These are phyloP conservation scores for Globisporangium irregulare DNA, from an alignment of 352 stramenopile genomes.

Conservation along the genomic window DNA sequence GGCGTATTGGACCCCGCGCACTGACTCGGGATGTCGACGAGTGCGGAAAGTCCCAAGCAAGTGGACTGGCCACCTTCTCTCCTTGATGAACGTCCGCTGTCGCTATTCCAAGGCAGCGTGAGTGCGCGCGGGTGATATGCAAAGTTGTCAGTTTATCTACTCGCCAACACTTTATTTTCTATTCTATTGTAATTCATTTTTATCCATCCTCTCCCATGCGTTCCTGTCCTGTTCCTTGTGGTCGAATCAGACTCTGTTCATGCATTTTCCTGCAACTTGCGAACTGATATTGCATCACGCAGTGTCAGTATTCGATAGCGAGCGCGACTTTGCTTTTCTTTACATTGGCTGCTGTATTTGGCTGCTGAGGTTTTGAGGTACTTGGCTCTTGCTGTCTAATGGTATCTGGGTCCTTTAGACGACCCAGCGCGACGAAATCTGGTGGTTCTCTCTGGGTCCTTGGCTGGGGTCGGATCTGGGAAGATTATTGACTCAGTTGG, in stretches of 20 bases:
- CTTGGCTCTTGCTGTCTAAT: background rate
- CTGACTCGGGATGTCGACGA: background rate
- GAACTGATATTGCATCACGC: background rate
- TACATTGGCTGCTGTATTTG: background rate
- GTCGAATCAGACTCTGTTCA: too few species aligned
- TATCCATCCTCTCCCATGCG: background rate
- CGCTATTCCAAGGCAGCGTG: too few species aligned
- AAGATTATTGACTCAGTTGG: background rate
- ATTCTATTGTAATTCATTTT: background rate
- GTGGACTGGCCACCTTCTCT: too few species aligned
- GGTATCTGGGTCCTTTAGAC: background rate
- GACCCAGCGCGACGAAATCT: too few species aligned
- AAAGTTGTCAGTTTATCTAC: too few species aligned
- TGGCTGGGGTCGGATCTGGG: background rate
- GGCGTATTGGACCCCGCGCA: conserved; percentile 15
- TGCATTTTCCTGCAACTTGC: too few species aligned
- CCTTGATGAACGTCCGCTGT: too few species aligned
- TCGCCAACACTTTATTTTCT: background rate
- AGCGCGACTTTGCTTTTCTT: background rate
- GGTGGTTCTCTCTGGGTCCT: background rate
- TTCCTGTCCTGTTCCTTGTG: too few species aligned
- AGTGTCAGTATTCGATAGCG: background rate
- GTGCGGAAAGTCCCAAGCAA: too few species aligned
- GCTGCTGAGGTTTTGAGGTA: background rate
- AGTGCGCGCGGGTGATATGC: too few species aligned